Evolutionary conservation across 225 moss, liverwort and hornwort species (phyloP).

Genomic region (Lunularia cruciata): DNA sequence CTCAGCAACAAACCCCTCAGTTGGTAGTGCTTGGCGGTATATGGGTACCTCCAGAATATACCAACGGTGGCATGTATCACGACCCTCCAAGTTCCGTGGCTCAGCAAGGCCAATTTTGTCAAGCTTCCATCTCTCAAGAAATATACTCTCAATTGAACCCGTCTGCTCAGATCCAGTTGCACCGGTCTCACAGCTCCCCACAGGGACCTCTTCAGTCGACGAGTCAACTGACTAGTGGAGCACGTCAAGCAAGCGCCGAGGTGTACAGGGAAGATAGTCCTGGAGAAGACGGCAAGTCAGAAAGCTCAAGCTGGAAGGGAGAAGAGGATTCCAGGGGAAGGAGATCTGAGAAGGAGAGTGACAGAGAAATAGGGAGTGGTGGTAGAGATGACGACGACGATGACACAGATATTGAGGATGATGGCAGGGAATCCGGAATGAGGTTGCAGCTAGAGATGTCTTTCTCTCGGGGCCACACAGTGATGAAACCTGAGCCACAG

Average conservation of each 20-base stretch:
- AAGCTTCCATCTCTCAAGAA: slow-evolving; percentile 62
- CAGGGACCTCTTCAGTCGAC: slow-evolving; percentile 76
- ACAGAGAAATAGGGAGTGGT: slow-evolving; percentile 21
- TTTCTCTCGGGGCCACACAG: slow-evolving; percentile 30
- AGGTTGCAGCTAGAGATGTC: slow-evolving; percentile 46
- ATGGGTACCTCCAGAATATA: slow-evolving; percentile 84
- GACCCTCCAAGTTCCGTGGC: slow-evolving; percentile 44
- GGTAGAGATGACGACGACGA: slow-evolving; percentile 41
- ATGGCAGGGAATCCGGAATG: slow-evolving; percentile 28
- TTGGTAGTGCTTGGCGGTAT: slow-evolving; percentile 86
- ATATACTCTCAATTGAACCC: slow-evolving; percentile 71
- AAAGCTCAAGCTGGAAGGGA: slow-evolving; percentile 68
- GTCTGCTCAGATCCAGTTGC: slow-evolving; percentile 56
- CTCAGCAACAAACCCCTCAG: slow-evolving; percentile 50
- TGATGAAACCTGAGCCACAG: slow-evolving; percentile 33
- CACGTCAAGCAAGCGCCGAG: slow-evolving; percentile 61
- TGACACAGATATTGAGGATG: slow-evolving; percentile 26
- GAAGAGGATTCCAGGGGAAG: slow-evolving; percentile 25
- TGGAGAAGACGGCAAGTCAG: slow-evolving; percentile 82
- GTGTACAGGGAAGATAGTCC: slow-evolving; percentile 63
- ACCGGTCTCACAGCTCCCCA: slow-evolving; percentile 73
- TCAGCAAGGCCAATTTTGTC: slow-evolving; percentile 56
- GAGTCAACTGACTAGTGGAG: slow-evolving; percentile 69
- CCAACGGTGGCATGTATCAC: slow-evolving; percentile 51
- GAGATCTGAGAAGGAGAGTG: slow-evolving; percentile 26